Base-by-base conservation (phyloP, 2,329 filamentous ascomycete species). In the Fusarium sp. region DNA sequence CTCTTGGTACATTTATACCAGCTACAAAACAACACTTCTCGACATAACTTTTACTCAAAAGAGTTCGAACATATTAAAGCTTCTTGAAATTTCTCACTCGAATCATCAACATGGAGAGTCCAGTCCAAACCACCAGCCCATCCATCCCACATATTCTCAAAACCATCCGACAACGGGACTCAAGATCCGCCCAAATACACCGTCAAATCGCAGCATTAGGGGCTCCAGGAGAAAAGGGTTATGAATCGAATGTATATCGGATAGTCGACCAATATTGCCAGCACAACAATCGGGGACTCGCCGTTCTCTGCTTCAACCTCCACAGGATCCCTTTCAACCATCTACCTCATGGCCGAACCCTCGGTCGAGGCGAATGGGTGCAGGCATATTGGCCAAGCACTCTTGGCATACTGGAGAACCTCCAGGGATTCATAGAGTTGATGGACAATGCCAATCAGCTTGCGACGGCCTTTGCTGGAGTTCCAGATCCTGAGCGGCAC, bases 391-490 rank as follows among this genome's bases (percentile, higher is more conserved):
- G 10, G 20, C 42, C 14, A 45, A 27, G 22, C 15, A 40, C 32
- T 3, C 4, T 57, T 2, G 10, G 18, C 2, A 30, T 38, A 16
- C 25, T 27, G 43, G 42, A 42, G 12, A 30, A 25, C 9, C 32
- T 71, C 2, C 38, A n/a, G 1, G 51, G 68, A 22, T 64, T 70
- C 5, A 46, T 71, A 4, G 54, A 70, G 11, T 24, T 71, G 2
- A 46, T 63, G 0, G 63, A 68, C 5, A 54, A 18, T 6, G 32
- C 68, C 7, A 59, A 34, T 5, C 53, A 60, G 14, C 44, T 71
- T 4, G 20, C 63, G 1, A 44, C 20, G 0, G 18, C 46, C 1
- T 71, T 50, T 8, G 50, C 43, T 6, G 24, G 32, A 0, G 20
- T 52, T 2, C 8, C 18, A 1, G 3, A 54, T 7, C 20, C 62